Conservation (phyloP, 1,139 yeast species). For the Kodamaea alishanica region DNA sequence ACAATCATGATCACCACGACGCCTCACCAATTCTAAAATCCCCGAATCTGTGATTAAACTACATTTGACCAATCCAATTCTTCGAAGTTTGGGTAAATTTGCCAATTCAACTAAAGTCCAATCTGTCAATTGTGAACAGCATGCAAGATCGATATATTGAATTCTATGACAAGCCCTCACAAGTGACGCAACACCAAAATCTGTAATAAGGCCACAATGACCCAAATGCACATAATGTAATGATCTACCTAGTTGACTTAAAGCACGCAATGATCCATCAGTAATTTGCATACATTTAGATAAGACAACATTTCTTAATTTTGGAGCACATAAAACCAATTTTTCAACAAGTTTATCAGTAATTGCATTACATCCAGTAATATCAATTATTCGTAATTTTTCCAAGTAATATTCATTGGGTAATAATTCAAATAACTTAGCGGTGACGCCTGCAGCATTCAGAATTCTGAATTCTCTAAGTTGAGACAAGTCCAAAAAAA, state of each 20-base stretch:
- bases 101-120: constrained; percentile 77
- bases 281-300: constrained; percentile 89
- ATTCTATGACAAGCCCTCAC: constrained; percentile 79
- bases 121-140: constrained; percentile 88
- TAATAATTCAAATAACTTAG: constrained; percentile 50
- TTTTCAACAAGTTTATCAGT: constrained; percentile 77
- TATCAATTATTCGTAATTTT: constrained; percentile 71
- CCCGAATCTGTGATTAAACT: constrained; percentile 85
- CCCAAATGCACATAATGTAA: constrained; percentile 91
- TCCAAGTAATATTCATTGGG: constrained; percentile 43
- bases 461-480: constrained; percentile 82
- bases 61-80: constrained; percentile 94
- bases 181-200: constrained; percentile 73
- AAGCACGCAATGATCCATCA: constrained; percentile 71
- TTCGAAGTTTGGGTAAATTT: constrained; percentile 71
- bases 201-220: constrained; percentile 89
- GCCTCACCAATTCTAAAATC: constrained; percentile 68
- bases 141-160: constrained; percentile 91
- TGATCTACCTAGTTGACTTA: constrained; percentile 72
- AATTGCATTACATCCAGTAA: constrained; percentile 78
- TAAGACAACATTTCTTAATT: constrained; percentile 79
- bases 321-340: constrained; percentile 74
- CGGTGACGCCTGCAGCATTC: constrained; percentile 67
- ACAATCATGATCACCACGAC: constrained; percentile 69
- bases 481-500: constrained; percentile 64